These are phyloP conservation scores for Lenzites betulinus DNA, from an alignment of 768 basidiomycete genomes.

Conservation along the genomic window DNA sequence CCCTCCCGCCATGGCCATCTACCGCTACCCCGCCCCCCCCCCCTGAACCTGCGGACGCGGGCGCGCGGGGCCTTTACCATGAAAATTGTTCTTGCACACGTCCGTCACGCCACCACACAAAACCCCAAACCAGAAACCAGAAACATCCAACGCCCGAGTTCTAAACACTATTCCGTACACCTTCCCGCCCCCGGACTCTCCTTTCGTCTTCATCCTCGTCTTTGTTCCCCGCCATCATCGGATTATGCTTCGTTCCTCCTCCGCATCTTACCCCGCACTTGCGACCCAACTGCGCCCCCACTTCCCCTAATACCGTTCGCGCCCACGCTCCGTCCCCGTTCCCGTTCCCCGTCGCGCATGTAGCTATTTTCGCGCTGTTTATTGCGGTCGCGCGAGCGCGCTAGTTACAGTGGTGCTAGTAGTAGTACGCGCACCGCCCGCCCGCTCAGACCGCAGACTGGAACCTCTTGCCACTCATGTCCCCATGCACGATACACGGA, in stretches of 20 bases:
- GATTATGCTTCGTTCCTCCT: neutral
- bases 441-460: too few species aligned
- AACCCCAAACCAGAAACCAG: neutral
- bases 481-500: neutral
- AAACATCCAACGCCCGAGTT: neutral
- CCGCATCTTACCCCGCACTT: neutral
- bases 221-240: too few species aligned
- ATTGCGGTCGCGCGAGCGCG: neutral
- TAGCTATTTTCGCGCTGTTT: constrained; percentile 6
- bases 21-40: neutral
- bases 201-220: neutral
- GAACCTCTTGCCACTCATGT: too few species aligned
- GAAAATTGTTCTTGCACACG: constrained; percentile 4
- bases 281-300: neutral
- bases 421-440: too few species aligned
- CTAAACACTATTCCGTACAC: neutral
- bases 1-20: neutral
- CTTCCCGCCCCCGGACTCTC: neutral
- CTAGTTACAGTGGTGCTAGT: too few species aligned
- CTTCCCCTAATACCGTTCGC: neutral
- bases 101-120: neutral
- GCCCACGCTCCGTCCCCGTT: neutral
- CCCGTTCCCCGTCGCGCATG: neutral
- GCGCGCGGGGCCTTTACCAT: neutral
- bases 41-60: neutral